Percentiles rank a stretch among this genome's conserved stretches.
Evolutionary conservation across 306 rosid genomes (phyloP).

Genomic region (Acacia acuminata): DNA sequence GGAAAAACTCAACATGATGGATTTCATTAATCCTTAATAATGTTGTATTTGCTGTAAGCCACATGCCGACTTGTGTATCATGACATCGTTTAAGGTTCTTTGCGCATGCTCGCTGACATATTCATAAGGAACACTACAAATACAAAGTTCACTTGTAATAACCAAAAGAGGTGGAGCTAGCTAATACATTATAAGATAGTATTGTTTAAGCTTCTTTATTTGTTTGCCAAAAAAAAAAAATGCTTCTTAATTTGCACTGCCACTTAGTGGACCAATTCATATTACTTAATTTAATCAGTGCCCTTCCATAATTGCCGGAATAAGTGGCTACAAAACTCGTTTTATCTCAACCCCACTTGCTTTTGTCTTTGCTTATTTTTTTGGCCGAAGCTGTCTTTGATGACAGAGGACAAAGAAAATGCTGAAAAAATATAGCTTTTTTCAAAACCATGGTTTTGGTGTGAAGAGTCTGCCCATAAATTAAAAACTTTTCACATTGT

Average conservation of each 20-base stretch:
- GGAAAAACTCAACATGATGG: slow-evolving; percentile 4
- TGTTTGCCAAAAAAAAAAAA: no score
- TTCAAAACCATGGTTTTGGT: no score
- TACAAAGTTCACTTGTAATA: neutral
- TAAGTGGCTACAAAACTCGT: neutral
- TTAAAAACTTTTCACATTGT: no score
- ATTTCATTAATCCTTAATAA: neutral
- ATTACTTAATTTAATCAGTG: neutral
- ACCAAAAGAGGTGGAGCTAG: neutral
- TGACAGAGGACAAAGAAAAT: no score
- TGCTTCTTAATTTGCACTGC: slow-evolving; percentile 25
- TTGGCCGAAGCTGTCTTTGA: no score
- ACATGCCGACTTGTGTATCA: slow-evolving; percentile 1
- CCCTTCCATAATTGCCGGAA: neutral
- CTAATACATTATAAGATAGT: no score
- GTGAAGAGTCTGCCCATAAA: no score
- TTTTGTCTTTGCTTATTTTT: neutral
- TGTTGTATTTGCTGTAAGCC: slow-evolving; percentile 20
- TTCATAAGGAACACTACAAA: neutral
- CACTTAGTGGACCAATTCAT: neutral
- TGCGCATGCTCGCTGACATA: neutral
- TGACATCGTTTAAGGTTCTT: slow-evolving; percentile 11
- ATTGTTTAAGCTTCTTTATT: no score
- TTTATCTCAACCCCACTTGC: neutral
- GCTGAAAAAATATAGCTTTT: no score